Conservation (phyloP, 1,284 basidiomycete genomes). For the Leucoagaricus sp. region DNA sequence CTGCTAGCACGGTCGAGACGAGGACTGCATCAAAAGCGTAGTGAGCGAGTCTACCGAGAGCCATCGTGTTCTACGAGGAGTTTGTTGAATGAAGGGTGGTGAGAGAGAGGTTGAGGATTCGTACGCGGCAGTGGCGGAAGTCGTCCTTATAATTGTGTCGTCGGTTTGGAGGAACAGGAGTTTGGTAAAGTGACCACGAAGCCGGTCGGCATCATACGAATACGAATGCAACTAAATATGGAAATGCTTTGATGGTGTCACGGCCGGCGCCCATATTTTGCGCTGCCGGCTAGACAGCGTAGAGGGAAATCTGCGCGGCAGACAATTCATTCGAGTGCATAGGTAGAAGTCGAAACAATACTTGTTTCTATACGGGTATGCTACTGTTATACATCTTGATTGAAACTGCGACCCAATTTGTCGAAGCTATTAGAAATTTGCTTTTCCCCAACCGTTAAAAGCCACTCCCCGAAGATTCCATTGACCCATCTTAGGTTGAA, state of each 20-base stretch:
- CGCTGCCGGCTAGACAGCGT: too few relatives aligned
- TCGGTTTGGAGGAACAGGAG: background rate
- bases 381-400: background rate
- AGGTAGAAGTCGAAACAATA: too few relatives aligned
- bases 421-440: conserved; percentile 29
- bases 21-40: conserved; percentile 86
- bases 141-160: background rate
- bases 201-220: background rate
- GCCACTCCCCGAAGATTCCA: conserved; percentile 67
- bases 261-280: too few relatives aligned
- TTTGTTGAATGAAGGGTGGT: background rate
- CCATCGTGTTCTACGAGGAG: too few relatives aligned
- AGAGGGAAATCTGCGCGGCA: too few relatives aligned
- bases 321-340: too few relatives aligned
- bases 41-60: conserved; percentile 81
- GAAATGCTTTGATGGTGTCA: background rate
- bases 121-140: background rate
- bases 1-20: conserved; percentile 88
- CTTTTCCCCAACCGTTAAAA: conserved; percentile 50
- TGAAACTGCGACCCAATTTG: too few relatives aligned
- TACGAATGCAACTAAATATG: conserved; percentile 10
- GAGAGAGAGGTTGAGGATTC: background rate
- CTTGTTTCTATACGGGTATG: too few relatives aligned
- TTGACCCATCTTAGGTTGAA: conserved; percentile 46
- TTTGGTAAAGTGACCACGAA: background rate